Conservation (phyloP, 2,329 filamentous ascomycete genomes). For the Arthrobotrys musiformis region DNA sequence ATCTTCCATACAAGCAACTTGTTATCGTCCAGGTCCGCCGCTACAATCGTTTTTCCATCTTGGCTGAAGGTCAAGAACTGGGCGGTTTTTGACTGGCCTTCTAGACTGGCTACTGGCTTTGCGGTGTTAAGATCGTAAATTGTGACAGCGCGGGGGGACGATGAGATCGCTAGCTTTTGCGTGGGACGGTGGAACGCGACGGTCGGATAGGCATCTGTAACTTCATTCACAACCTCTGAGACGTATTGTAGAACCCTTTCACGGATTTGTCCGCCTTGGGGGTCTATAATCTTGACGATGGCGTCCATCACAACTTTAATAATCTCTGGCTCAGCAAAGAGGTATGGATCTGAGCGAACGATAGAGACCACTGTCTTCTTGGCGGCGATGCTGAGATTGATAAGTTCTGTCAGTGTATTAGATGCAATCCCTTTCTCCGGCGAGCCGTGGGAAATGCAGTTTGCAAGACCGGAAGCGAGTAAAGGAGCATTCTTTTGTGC, state of each 20-base stretch:
- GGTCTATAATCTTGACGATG: slow-evolving; percentile 58
- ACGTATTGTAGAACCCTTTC: slow-evolving; percentile 58
- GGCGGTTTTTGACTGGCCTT: slow-evolving; percentile 56
- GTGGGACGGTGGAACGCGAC: slow-evolving; percentile 59
- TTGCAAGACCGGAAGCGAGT: slow-evolving; percentile 57
- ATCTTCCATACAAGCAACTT: slow-evolving; percentile 58
- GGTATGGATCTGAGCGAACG: slow-evolving; percentile 56
- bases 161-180: slow-evolving; percentile 57
- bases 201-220: slow-evolving; percentile 57
- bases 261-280: slow-evolving; percentile 56
- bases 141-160: slow-evolving; percentile 54
- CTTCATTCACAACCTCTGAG: slow-evolving; percentile 57
- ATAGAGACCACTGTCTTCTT: slow-evolving; percentile 57
- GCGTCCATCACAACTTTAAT: slow-evolving; percentile 56
- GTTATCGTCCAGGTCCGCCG: slow-evolving; percentile 56
- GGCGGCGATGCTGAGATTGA: slow-evolving; percentile 56
- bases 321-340: slow-evolving; percentile 55
- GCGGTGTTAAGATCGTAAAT: slow-evolving; percentile 58
- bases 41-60: slow-evolving; percentile 57
- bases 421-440: slow-evolving; percentile 48
- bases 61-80: slow-evolving; percentile 57
- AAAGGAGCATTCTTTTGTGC: slow-evolving; percentile 58
- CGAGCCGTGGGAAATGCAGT: slow-evolving; percentile 57
- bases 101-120: slow-evolving; percentile 50
- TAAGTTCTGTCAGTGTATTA: slow-evolving; percentile 49